Evolutionary conservation across 139 green algal species (phyloP).

Genomic region (Astrephomene gubernaculifera): DNA sequence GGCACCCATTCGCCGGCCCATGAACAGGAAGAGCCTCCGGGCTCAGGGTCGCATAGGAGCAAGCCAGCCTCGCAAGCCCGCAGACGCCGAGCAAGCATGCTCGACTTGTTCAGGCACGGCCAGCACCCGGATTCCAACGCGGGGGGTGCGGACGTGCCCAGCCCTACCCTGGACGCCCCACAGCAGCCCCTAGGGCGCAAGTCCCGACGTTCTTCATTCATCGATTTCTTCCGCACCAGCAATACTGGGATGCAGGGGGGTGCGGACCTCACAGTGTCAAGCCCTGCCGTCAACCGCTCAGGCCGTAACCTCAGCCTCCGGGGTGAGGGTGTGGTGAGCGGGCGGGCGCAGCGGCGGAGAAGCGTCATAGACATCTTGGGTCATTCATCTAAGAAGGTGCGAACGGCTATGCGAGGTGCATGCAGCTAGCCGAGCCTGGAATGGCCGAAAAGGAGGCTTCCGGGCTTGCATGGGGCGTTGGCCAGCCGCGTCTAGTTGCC

Average conservation of each 20-base stretch:
- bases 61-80: neutral
- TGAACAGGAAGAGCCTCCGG: too few relatives aligned
- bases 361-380: conserved; percentile 41
- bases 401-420: too few relatives aligned
- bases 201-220: conserved; percentile 28
- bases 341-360: conserved; percentile 1
- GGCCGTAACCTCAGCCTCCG: too few relatives aligned
- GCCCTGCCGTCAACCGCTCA: too few relatives aligned
- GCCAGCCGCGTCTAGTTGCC: too few relatives aligned
- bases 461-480: too few relatives aligned
- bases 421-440: too few relatives aligned
- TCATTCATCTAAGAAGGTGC: conserved; percentile 35
- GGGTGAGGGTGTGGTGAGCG: neutral
- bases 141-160: neutral
- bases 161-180: neutral
- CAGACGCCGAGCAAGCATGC: conserved; percentile 19
- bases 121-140: neutral
- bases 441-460: too few relatives aligned
- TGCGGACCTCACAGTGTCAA: too few relatives aligned
- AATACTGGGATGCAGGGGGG: too few relatives aligned
- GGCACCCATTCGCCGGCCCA: too few relatives aligned
- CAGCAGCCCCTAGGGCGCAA: neutral
- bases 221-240: conserved; percentile 44
- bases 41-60: too few relatives aligned
- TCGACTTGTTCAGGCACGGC: neutral